A percentile compares a stretch with the other conserved stretches of the same genome.
phyloP scores from a whole-genome alignment of 1,139 yeast species.

The Geotrichum macrosporum region DNA sequence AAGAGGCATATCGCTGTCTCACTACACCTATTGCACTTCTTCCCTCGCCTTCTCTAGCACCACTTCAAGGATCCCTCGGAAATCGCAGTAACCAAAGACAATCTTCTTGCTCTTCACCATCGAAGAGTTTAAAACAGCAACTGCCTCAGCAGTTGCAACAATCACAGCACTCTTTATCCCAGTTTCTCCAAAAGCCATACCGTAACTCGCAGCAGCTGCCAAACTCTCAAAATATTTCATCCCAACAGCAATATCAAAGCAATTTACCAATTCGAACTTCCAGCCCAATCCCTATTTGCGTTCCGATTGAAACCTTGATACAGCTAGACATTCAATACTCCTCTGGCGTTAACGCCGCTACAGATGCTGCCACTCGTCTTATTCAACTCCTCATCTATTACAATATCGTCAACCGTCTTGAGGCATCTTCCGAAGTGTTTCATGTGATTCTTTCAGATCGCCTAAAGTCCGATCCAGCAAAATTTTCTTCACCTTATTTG shows the following conservation, averaged over 20 bases:
- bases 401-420: slow-evolving; percentile 29
- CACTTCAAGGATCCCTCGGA: slow-evolving; percentile 7
- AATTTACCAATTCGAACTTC: slow-evolving; percentile 12
- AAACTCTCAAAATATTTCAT: slow-evolving; percentile 10
- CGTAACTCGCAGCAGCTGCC: slow-evolving; percentile 12
- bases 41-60: slow-evolving; percentile 14
- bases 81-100: slow-evolving; percentile 12
- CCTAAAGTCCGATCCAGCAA: slow-evolving; percentile 25
- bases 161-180: slow-evolving; percentile 3
- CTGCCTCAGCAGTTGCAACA: too few species aligned
- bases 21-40: slow-evolving; percentile 17
- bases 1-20: slow-evolving; percentile 17
- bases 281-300: slow-evolving; percentile 7
- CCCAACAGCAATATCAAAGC: slow-evolving; percentile 5
- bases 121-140: slow-evolving; percentile 12
- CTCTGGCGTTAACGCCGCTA: slow-evolving; percentile 23
- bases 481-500: slow-evolving; percentile 29
- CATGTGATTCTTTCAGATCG: slow-evolving; percentile 23
- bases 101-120: slow-evolving; percentile 16
- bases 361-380: slow-evolving; percentile 26
- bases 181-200: slow-evolving; percentile 4
- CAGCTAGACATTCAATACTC: slow-evolving; percentile 26
- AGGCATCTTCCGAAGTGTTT: slow-evolving; percentile 25
- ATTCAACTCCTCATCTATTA: slow-evolving; percentile 28
- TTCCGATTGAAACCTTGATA: slow-evolving; percentile 26